Conservation (phyloP, 352 stramenopile species). For the Salisapilia sapeloensis region DNA sequence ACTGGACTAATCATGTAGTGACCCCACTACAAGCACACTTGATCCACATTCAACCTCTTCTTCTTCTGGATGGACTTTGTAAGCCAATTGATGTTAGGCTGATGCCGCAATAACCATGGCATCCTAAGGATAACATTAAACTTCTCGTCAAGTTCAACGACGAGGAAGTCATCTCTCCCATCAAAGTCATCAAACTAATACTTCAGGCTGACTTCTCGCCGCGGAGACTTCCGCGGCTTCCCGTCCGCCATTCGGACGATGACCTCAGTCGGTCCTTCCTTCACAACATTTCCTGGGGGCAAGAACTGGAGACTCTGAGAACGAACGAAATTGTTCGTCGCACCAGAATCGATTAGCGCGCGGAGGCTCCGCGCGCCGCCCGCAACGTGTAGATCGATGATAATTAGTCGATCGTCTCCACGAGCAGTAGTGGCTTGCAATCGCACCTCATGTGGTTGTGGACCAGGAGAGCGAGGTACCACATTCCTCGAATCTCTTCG, state of each 20-base stretch:
- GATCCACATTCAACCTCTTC: too few species aligned
- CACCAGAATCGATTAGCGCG: conserved; percentile 6
- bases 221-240: conserved; percentile 2
- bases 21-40: too few species aligned
- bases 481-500: too few species aligned
- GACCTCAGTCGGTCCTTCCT: conserved; percentile 3
- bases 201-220: conserved; percentile 3
- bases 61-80: conserved; percentile 6
- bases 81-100: conserved; percentile 7
- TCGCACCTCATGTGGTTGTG: conserved; percentile 3
- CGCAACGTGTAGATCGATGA: conserved; percentile 4
- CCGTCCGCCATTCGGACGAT: conserved; percentile 7
- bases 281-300: conserved; percentile 2
- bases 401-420: conserved; percentile 5
- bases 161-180: conserved; percentile 6
- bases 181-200: conserved; percentile 8
- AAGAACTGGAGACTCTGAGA: conserved; percentile 3
- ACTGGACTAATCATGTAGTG: too few species aligned
- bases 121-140: conserved; percentile 9
- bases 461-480: too few species aligned
- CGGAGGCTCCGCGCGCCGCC: conserved; percentile 1
- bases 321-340: conserved; percentile 13
- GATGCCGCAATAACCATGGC: conserved; percentile 5
- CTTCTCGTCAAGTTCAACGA: conserved; percentile 10
- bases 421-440: conserved; percentile 5